Evolutionary conservation across 2,329 filamentous ascomycete species (phyloP).

Genomic region (Penicillium sp.): DNA sequence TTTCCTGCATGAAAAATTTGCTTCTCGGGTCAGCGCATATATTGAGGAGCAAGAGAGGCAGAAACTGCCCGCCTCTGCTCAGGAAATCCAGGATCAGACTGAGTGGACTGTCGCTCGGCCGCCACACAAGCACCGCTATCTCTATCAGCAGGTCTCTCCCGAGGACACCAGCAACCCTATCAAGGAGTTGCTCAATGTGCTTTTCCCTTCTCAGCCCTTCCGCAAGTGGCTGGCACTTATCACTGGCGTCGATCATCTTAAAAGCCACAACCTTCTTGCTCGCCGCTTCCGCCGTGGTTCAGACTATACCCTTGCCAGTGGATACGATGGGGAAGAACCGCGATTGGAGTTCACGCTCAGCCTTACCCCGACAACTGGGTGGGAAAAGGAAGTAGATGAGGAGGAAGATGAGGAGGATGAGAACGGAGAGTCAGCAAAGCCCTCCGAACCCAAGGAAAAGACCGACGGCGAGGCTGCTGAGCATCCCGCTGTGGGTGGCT

Average conservation of each 20-base stretch:
- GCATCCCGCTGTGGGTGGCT: slow-evolving; percentile 45
- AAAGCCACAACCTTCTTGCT: slow-evolving; percentile 71
- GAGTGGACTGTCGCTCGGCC: slow-evolving; percentile 74
- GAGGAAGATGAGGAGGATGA: slow-evolving; percentile 44
- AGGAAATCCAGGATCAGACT: slow-evolving; percentile 54
- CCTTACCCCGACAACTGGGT: slow-evolving; percentile 77
- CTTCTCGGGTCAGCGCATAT: slow-evolving; percentile 63
- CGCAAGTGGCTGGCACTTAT: slow-evolving; percentile 81
- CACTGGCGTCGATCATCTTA: slow-evolving; percentile 63
- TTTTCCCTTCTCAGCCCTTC: slow-evolving; percentile 82
- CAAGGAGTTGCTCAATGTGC: slow-evolving; percentile 70
- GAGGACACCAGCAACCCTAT: slow-evolving; percentile 48
- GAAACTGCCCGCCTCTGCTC: slow-evolving; percentile 41
- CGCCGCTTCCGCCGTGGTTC: slow-evolving; percentile 78
- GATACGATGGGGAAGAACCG: slow-evolving; percentile 64
- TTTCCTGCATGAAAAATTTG: slow-evolving; percentile 74
- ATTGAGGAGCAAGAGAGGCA: slow-evolving; percentile 61
- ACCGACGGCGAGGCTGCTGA: slow-evolving; percentile 25
- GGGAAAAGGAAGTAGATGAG: slow-evolving; percentile 66
- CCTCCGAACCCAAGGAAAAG: slow-evolving; percentile 35
- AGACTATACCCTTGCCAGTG: slow-evolving; percentile 90
- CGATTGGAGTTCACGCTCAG: slow-evolving; percentile 82
- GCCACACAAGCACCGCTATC: slow-evolving; percentile 90
- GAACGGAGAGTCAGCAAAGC: slow-evolving; percentile 25
- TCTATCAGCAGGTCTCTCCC: slow-evolving; percentile 62